These are phyloP conservation scores for Lentinula sp. DNA, from an alignment of 768 basidiomycete species.

Conservation along the genomic window DNA sequence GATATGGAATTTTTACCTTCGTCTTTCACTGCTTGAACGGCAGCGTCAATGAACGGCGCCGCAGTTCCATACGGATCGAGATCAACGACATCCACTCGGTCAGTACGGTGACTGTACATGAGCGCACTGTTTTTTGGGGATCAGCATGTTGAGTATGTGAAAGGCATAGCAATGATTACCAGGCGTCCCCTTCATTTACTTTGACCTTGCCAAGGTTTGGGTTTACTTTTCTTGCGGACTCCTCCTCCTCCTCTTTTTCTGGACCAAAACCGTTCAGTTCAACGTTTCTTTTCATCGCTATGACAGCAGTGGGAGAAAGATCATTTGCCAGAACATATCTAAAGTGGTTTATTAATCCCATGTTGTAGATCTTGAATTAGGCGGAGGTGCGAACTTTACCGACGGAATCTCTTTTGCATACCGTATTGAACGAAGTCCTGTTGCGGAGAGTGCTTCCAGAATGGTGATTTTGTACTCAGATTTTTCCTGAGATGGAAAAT, in stretches of 20 bases:
- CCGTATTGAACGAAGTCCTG: slow-evolving; percentile 90
- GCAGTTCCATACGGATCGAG: slow-evolving; percentile 98
- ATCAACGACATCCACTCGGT: slow-evolving; percentile 91
- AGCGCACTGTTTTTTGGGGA: slow-evolving; percentile 46
- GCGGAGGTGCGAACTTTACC: slow-evolving; percentile 53
- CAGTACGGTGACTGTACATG: slow-evolving; percentile 85
- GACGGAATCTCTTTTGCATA: slow-evolving; percentile 97
- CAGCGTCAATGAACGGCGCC: slow-evolving; percentile 92
- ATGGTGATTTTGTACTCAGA: slow-evolving; percentile 63
- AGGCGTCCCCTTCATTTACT: slow-evolving; percentile 92
- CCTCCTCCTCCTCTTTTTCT: slow-evolving; percentile 15
- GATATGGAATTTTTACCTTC: slow-evolving; percentile 48
- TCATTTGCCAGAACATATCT: slow-evolving; percentile 97
- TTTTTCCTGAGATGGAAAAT: slow-evolving; percentile 30
- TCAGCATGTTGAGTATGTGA: neutral
- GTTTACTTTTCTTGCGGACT: slow-evolving; percentile 10
- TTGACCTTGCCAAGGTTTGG: slow-evolving; percentile 48
- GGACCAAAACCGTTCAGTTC: slow-evolving; percentile 67
- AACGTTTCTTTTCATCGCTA: slow-evolving; percentile 83
- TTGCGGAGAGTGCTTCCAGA: slow-evolving; percentile 92
- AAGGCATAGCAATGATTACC: slow-evolving; percentile 40
- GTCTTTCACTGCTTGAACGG: slow-evolving; percentile 82
- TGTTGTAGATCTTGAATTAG: neutral
- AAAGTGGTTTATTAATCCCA: slow-evolving; percentile 10
- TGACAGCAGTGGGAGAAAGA: slow-evolving; percentile 73